These are phyloP conservation scores for Periconia sp. DNA, from an alignment of 2,329 filamentous ascomycete species.

Conservation along the genomic window DNA sequence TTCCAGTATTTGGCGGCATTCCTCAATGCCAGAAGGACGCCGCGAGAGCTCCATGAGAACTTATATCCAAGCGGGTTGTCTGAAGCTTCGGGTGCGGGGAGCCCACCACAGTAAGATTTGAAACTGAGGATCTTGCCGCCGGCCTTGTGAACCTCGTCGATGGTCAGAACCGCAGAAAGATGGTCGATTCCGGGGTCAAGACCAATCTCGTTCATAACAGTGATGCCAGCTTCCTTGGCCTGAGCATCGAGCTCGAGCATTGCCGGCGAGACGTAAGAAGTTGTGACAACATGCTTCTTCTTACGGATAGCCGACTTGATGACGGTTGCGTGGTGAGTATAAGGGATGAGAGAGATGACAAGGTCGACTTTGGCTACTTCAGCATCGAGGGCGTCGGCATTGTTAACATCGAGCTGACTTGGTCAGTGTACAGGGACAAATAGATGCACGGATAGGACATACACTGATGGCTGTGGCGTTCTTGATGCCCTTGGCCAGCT, in stretches of 20 bases:
- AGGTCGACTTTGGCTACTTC: slow-evolving; percentile 79
- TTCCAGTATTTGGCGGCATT: slow-evolving; percentile 85
- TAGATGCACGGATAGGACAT: slow-evolving; percentile 2
- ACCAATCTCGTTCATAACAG: slow-evolving; percentile 83
- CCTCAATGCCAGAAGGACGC: slow-evolving; percentile 82
- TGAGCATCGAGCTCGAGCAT: slow-evolving; percentile 86
- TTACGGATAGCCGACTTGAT: slow-evolving; percentile 91
- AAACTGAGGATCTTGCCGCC: slow-evolving; percentile 86
- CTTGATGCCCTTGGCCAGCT: slow-evolving; percentile 69
- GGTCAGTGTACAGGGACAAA: slow-evolving; percentile 12
- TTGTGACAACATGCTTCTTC: slow-evolving; percentile 97
- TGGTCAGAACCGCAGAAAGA: slow-evolving; percentile 82
- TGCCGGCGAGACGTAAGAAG: slow-evolving; percentile 86
- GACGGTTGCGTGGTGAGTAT: slow-evolving; percentile 65
- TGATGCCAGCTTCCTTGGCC: slow-evolving; percentile 88
- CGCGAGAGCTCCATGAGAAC: slow-evolving; percentile 75
- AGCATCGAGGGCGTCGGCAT: slow-evolving; percentile 75
- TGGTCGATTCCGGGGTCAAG: slow-evolving; percentile 73
- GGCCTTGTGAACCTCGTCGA: slow-evolving; percentile 80
- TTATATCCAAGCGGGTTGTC: slow-evolving; percentile 94
- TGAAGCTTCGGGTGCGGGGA: slow-evolving; percentile 65
- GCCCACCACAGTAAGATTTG: slow-evolving; percentile 69
- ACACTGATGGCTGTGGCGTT: slow-evolving; percentile 68
- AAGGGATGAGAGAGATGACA: slow-evolving; percentile 76
- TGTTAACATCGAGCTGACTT: slow-evolving; percentile 74